These are phyloP conservation scores for Eustoma russellianum DNA, from an alignment of 257 asterid species.

Conservation along the genomic window DNA sequence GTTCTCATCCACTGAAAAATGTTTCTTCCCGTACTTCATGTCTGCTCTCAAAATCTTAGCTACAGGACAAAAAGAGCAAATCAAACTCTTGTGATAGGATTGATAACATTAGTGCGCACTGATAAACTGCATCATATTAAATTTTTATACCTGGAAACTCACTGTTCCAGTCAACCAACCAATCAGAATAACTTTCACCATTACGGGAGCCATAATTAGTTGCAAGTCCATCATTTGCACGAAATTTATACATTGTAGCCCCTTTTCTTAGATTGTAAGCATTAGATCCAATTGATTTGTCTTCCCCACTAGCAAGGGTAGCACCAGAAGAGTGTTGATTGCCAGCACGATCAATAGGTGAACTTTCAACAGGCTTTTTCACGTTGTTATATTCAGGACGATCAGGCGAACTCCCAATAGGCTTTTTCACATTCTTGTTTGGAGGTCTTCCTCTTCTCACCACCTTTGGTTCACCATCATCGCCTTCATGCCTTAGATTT, in stretches of 20 bases:
- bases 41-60: slow-evolving; percentile 85
- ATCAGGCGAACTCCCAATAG: slow-evolving; percentile 48
- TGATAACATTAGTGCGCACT: background rate
- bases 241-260: slow-evolving; percentile 34
- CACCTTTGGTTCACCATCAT: slow-evolving; percentile 80
- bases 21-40: slow-evolving; percentile 85
- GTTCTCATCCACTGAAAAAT: slow-evolving; percentile 60
- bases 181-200: slow-evolving; percentile 61
- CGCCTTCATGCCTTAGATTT: slow-evolving; percentile 83
- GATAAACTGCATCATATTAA: background rate
- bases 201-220: slow-evolving; percentile 48
- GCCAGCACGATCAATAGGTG: slow-evolving; percentile 46
- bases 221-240: slow-evolving; percentile 39
- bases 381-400: slow-evolving; percentile 40
- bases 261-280: slow-evolving; percentile 75
- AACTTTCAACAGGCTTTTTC: slow-evolving; percentile 46
- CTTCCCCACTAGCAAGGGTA: slow-evolving; percentile 54
- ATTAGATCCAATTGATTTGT: slow-evolving; percentile 48
- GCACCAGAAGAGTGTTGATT: slow-evolving; percentile 48
- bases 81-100: background rate
- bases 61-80: slow-evolving; percentile 22
- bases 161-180: slow-evolving; percentile 70
- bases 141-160: slow-evolving; percentile 80
- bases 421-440: slow-evolving; percentile 55
- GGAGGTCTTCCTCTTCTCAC: slow-evolving; percentile 99